Evolutionary conservation across 2,329 filamentous ascomycete species (phyloP), one percentile per base, ranked within the genome.

Genomic region (Colletotrichum sp.): DNA sequence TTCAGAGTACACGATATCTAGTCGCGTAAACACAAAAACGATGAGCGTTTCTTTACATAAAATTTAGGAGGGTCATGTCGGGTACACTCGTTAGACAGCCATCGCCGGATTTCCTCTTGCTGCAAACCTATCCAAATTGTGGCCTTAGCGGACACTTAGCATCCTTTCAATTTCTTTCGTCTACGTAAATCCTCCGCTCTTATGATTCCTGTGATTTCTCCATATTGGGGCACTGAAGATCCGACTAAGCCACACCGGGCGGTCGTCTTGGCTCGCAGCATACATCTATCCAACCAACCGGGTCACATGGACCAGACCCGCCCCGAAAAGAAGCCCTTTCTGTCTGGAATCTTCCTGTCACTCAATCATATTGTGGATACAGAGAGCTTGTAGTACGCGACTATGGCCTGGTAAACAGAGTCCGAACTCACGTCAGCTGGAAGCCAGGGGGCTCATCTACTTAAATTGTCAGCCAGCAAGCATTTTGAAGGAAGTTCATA

Each of bases 41-140:
- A 11, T n/a, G 9, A n/a, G 9, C 11, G 11, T 7, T 22, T 7
- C 5, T 9, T 52, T 22, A 22, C n/a, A 52, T 13, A 13, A 22
- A 3, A 4, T n/a, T 13, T 1, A 6, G 5, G 0, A 48, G 11
- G 0, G n/a, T 48, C n/a, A 2, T 6, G 11, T 7, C 0, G 2
- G n/a, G 4, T 52, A 22, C 44, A 22, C 44, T 52, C 44, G n/a
- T 48, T 44, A 44, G 44, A 48, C n/a, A 48, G 44, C 44, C 44
- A 8, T 22, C n/a, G 11, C n/a, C n/a, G 12, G n/a, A 8, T 22
- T 52, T 13, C 11, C 0, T 22, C n/a, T 13, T 11, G 12, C 11
- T 52, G 16, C n/a, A 4, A 22, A 52, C 6, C 44, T 4, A 22
- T 22, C 11, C n/a, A 22, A 52, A 22, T 52, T 3, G n/a, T 52